Conservation (phyloP, 148 eudicot genomes). For the Fagopyrum tataricum region DNA sequence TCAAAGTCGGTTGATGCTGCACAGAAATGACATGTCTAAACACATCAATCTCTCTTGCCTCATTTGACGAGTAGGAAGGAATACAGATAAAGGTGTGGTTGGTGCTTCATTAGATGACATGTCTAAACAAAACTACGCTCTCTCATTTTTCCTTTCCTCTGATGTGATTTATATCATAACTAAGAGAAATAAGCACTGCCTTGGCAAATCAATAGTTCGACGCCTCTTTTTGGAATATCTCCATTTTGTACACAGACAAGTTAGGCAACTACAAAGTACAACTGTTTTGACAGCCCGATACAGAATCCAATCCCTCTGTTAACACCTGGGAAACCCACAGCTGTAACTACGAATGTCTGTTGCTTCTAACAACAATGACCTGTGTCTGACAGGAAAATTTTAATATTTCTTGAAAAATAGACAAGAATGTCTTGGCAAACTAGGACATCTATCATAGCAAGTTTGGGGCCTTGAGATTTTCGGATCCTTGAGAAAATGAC, state of each 20-base stretch:
- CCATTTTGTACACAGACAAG: not conserved
- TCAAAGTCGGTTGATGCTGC: not conserved
- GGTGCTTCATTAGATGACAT: no score
- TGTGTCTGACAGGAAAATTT: not conserved
- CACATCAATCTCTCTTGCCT: not conserved
- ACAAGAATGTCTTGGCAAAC: not conserved
- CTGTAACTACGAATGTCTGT: not conserved
- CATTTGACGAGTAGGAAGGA: no score
- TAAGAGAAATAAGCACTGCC: not conserved
- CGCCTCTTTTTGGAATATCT: no score
- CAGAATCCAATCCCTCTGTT: not conserved
- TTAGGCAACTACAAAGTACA: not conserved
- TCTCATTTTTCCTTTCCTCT: not conserved
- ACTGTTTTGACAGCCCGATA: not conserved
- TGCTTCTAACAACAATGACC: not conserved
- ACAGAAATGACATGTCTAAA: not conserved
- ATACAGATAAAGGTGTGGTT: no score
- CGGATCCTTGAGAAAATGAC: not conserved
- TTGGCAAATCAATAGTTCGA: not conserved
- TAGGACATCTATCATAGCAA: not conserved
- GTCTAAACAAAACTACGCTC: not conserved
- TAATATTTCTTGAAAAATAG: not conserved
- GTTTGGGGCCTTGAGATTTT: not conserved
- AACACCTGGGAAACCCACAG: not conserved
- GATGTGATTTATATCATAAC: not conserved